Evolutionary conservation across 2,329 filamentous ascomycete species (phyloP), one percentile per base, ranked within the genome.

Genomic region (Colletotrichum karsti): DNA sequence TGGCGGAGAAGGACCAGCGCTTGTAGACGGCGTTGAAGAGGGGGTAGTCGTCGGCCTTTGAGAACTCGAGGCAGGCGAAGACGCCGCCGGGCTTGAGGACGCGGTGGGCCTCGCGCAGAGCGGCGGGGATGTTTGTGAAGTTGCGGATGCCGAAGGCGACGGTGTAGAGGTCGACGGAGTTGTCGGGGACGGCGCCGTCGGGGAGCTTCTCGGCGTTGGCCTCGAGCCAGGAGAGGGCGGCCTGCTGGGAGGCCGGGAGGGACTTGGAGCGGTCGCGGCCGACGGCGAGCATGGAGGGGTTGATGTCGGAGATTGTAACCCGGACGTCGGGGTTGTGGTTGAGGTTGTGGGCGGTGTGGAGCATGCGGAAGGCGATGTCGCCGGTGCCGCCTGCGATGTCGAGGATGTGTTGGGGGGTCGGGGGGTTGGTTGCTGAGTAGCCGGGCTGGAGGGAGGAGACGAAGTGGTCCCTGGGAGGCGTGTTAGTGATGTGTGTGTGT

Each of bases 91-190:
- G 97, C 81, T 95, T 96, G 30, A 99, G 86, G 2, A 98, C 94
- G 7, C 96, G 90, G 80, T 91, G 91, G 0, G 96, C 96, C 78
- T 98, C 95, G 37, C 86, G 83, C 64, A 99, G 82, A 0, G 95
- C 97, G 1, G 88, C 88, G 53, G 93, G 91, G 77, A 98, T 97
- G 82, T 97, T 91, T 62, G 93, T 96, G 82, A 99, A 99, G 82
- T 99, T 99, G 57, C 96, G 89, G 77, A 99, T 98, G 33, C 96
- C 96, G 76, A 99, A 99, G 0, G 95, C 94, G 3, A 99, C 96
- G 0, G 96, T 99, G 83, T 99, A 99, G 5, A 99, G 86, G 78
- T 99, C 96, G 62, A 98, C 86, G n/a, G 88, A 92, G 76, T 87
- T 85, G 74, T 89, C 85, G 3, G 91, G 85, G 62, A 98, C 88